Evolutionary conservation across 352 stramenopile species (phyloP).

Genomic region (Plasmopara muralis): DNA sequence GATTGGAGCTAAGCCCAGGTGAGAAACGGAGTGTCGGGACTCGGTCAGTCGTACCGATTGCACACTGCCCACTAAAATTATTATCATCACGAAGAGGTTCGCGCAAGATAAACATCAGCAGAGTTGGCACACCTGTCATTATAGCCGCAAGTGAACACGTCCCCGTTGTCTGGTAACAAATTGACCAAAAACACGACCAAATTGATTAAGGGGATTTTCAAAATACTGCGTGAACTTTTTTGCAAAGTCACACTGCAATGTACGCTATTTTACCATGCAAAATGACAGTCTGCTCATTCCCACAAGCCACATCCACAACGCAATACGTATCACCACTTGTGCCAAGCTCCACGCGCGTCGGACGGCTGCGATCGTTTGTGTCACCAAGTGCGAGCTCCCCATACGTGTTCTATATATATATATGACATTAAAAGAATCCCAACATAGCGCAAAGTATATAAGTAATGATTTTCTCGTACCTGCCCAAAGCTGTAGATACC

Average conservation of each 20-base stretch:
- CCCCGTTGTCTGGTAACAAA: constrained; percentile 36
- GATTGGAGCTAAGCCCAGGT: constrained; percentile 45
- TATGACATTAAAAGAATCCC: too few relatives aligned
- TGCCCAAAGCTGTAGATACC: constrained; percentile 48
- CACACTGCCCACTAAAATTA: constrained; percentile 81
- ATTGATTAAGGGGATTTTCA: too few relatives aligned
- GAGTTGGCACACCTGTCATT: constrained; percentile 74
- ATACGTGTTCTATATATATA: constrained; percentile 78
- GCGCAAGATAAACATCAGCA: constrained; percentile 1
- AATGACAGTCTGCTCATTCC: constrained; percentile 89
- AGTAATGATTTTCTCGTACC: constrained; percentile 9
- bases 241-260: not conserved
- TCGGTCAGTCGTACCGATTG: constrained; percentile 71
- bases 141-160: constrained; percentile 87
- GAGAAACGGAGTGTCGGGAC: constrained; percentile 47
- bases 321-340: constrained; percentile 24
- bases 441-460: too few relatives aligned
- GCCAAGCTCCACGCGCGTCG: constrained; percentile 34
- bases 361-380: constrained; percentile 50
- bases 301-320: constrained; percentile 78
- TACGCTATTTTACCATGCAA: constrained; percentile 48
- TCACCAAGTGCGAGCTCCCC: constrained; percentile 88
- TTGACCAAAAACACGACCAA: not conserved
- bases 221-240: not conserved
- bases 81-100: not conserved